A percentile compares a stretch with the other conserved stretches of the same genome.
Evolutionary conservation across 352 stramenopile genomes (phyloP).

Genomic region (Thraustochytrium sp.): DNA sequence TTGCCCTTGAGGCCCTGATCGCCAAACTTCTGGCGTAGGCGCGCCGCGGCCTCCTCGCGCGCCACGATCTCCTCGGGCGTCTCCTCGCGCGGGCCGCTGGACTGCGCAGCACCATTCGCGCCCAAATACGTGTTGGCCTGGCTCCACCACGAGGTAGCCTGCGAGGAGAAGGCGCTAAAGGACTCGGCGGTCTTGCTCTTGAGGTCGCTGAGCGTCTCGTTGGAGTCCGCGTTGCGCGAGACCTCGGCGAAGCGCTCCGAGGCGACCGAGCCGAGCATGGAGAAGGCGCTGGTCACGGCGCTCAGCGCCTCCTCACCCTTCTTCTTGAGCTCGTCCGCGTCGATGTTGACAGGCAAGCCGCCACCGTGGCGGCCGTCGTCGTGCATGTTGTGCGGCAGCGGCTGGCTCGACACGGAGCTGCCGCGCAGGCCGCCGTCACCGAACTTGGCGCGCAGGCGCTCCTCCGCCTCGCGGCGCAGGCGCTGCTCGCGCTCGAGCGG

Average conservation of each 20-base stretch:
- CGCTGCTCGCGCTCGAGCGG: background rate
- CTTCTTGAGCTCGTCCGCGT: constrained; percentile 5
- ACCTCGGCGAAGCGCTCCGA: constrained; percentile 1
- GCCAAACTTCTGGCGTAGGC: constrained; percentile 42
- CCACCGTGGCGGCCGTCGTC: background rate
- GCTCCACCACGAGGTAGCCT: constrained; percentile 11
- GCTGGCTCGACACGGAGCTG: constrained; percentile 36
- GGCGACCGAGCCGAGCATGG: background rate
- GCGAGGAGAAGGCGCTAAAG: background rate
- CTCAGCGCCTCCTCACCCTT: constrained; percentile 14
- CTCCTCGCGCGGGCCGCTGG: background rate
- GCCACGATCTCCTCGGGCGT: constrained; percentile 1
- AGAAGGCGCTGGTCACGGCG: constrained; percentile 9
- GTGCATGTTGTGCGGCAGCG: constrained; percentile 26
- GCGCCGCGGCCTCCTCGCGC: background rate
- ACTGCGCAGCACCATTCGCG: background rate
- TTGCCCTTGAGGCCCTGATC: constrained; percentile 28
- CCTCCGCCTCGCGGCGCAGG: constrained; percentile 13
- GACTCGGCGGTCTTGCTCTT: constrained; percentile 14
- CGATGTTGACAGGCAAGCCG: constrained; percentile 1
- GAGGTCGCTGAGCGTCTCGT: background rate
- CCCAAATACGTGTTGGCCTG: background rate
- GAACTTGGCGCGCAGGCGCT: constrained; percentile 31
- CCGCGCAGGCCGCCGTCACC: constrained; percentile 10
- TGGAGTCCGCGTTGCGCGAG: constrained; percentile 1